A percentile compares a stretch with the other conserved stretches of the same genome.
Evolutionary conservation across 2,329 filamentous ascomycete genomes (phyloP).

Genomic region (Nigrograna mackinnonii): DNA sequence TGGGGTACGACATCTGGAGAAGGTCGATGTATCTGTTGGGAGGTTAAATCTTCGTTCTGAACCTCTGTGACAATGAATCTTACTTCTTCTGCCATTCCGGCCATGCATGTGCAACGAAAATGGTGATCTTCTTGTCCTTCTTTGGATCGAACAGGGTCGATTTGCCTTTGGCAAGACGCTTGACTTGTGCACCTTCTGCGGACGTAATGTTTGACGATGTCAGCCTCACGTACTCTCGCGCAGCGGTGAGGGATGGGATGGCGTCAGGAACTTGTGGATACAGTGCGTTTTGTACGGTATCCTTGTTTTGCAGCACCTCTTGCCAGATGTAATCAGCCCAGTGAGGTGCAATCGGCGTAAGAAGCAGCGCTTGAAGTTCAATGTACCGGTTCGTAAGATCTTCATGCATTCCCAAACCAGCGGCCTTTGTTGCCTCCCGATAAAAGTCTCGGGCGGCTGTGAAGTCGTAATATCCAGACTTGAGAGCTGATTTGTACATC

Average conservation of each 20-base stretch:
- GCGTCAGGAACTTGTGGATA: constrained; percentile 73
- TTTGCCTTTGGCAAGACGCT: constrained; percentile 94
- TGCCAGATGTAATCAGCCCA: constrained; percentile 95
- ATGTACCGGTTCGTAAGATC: constrained; percentile 80
- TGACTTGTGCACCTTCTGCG: constrained; percentile 79
- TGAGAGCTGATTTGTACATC: constrained; percentile 45
- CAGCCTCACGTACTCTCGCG: constrained; percentile 77
- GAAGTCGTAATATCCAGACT: constrained; percentile 82
- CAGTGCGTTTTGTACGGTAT: constrained; percentile 76
- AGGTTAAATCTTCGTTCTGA: not conserved
- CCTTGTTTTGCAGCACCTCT: constrained; percentile 78
- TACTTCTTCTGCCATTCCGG: constrained; percentile 92
- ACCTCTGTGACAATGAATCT: constrained; percentile 47
- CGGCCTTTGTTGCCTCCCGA: constrained; percentile 77
- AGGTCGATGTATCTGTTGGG: constrained; percentile 33
- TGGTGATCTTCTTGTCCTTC: constrained; percentile 87
- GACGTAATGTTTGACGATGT: constrained; percentile 81
- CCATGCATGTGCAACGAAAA: constrained; percentile 79
- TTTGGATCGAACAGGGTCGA: constrained; percentile 82
- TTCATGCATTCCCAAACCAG: constrained; percentile 83
- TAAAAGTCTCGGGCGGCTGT: constrained; percentile 87
- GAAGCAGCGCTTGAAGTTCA: constrained; percentile 80
- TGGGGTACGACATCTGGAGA: constrained; percentile 28
- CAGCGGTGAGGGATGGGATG: constrained; percentile 71
- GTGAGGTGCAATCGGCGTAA: constrained; percentile 86